Evolutionary conservation across 495 filamentous ascomycete species (phyloP).

Genomic region (Penicillium fimorum): DNA sequence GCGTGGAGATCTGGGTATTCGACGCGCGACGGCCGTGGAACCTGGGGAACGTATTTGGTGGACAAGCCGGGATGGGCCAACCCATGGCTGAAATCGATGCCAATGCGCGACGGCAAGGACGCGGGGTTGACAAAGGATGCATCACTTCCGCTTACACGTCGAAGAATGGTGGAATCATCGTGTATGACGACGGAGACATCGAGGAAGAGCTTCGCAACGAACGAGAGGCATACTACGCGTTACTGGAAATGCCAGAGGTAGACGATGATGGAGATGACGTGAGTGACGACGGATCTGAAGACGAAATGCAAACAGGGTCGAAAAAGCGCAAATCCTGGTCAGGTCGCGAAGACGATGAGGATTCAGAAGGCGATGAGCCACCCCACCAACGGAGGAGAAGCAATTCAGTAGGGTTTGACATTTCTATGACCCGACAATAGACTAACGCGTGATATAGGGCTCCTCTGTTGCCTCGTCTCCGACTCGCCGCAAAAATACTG

Average conservation of each 20-base stretch:
- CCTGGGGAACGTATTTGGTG: slow-evolving; percentile 86
- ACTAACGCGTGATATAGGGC: slow-evolving; percentile 53
- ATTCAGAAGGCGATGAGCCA: slow-evolving; percentile 63
- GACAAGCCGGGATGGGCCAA: slow-evolving; percentile 49
- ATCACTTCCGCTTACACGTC: slow-evolving; percentile 69
- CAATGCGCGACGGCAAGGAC: slow-evolving; percentile 50
- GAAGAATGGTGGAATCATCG: slow-evolving; percentile 79
- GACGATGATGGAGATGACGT: slow-evolving; percentile 61
- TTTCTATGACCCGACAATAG: not conserved
- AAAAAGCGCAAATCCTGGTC: slow-evolving; percentile 87
- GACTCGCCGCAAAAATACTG: slow-evolving; percentile 37
- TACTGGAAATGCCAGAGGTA: slow-evolving; percentile 86
- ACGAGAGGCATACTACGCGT: slow-evolving; percentile 73
- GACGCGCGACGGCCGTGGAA: slow-evolving; percentile 95
- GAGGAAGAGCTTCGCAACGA: slow-evolving; percentile 78
- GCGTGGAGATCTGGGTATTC: slow-evolving; percentile 89
- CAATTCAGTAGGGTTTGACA: slow-evolving; percentile 66
- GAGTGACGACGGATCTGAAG: slow-evolving; percentile 48
- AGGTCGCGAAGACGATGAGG: slow-evolving; percentile 67
- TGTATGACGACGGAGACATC: slow-evolving; percentile 96
- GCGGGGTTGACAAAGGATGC: slow-evolving; percentile 60
- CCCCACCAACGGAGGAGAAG: slow-evolving; percentile 78
- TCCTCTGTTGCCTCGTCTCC: slow-evolving; percentile 52
- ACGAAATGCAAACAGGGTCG: slow-evolving; percentile 33
- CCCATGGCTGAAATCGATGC: slow-evolving; percentile 48